A percentile compares a stretch with the other conserved stretches of the same genome.
Conservation (phyloP, 495 filamentous ascomycete species). For the Aspergillus steynii region DNA sequence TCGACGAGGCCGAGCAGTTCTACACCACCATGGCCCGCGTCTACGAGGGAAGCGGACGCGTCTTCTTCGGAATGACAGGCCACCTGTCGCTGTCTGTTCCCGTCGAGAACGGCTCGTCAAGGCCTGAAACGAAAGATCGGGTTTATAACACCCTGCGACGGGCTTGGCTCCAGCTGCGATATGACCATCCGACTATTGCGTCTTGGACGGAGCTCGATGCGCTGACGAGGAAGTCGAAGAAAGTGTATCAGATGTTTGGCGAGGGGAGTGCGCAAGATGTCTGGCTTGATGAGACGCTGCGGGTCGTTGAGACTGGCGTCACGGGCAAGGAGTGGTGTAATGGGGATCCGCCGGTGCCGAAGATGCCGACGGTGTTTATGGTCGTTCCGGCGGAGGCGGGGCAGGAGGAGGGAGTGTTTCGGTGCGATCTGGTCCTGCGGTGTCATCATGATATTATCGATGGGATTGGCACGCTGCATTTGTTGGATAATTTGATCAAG, state of each 20-base stretch:
- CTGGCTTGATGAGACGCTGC: conserved; percentile 43
- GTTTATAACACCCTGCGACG: conserved; percentile 32
- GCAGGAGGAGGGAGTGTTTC: conserved; percentile 4
- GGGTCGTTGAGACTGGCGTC: conserved; percentile 24
- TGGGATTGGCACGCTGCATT: conserved; percentile 46
- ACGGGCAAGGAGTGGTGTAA: conserved; percentile 43
- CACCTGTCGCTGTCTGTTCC: conserved; percentile 25
- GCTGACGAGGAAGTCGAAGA: conserved; percentile 29
- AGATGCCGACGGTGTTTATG: conserved; percentile 40
- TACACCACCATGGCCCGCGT: conserved; percentile 37
- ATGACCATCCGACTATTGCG: conserved; percentile 46
- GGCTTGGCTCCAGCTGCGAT: conserved; percentile 43
- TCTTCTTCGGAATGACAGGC: conserved; percentile 41
- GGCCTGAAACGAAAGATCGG: not conserved
- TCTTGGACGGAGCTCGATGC: conserved; percentile 33
- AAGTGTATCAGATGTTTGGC: conserved; percentile 34
- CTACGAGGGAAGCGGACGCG: conserved; percentile 38
- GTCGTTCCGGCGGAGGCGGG: conserved; percentile 19
- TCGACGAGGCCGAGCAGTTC: conserved; percentile 47
- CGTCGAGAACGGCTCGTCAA: not conserved
- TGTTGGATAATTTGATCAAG: conserved; percentile 30
- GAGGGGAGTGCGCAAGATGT: conserved; percentile 15
- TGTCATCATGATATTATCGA: conserved; percentile 51
- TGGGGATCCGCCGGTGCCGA: conserved; percentile 36
- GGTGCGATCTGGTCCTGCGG: conserved; percentile 41